These are phyloP conservation scores for Paratrimastix pyriformis DNA, from an alignment of 78 protist species.

Conservation along the genomic window DNA sequence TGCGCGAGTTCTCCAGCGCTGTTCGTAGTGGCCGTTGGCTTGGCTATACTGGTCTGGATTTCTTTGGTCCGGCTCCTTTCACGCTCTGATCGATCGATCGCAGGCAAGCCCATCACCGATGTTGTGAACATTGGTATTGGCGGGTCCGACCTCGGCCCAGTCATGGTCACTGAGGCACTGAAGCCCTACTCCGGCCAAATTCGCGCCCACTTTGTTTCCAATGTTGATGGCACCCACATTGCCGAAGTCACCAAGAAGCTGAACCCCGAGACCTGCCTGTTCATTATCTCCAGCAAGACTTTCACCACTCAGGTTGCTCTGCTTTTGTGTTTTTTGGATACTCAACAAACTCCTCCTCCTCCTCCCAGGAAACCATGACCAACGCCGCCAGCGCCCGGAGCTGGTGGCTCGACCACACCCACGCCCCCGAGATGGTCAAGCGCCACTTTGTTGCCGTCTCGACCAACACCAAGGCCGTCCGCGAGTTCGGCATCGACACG, in stretches of 20 bases:
- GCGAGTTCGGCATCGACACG: constrained; percentile 79
- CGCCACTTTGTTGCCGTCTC: constrained; percentile 91
- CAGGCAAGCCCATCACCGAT: constrained; percentile 75
- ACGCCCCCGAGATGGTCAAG: constrained; percentile 46
- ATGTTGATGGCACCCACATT: constrained; percentile 90
- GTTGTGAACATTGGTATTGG: constrained; percentile 89
- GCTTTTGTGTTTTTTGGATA: no score
- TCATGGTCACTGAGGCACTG: constrained; percentile 83
- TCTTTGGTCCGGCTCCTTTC: no score
- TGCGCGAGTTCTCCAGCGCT: constrained; percentile 35
- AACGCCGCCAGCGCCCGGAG: constrained; percentile 72
- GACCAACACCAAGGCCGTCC: constrained; percentile 66
- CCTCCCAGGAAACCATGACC: constrained; percentile 87
- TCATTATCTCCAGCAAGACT: constrained; percentile 84
- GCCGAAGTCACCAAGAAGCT: constrained; percentile 42
- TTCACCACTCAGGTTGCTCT: constrained; percentile 61
- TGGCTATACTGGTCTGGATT: constrained; percentile 78
- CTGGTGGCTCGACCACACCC: constrained; percentile 50
- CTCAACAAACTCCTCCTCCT: no score
- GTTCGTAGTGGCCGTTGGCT: constrained; percentile 73
- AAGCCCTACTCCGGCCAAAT: constrained; percentile 50
- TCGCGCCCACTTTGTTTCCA: constrained; percentile 70
- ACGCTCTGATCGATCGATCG: no score
- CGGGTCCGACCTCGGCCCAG: constrained; percentile 90
- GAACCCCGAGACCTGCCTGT: constrained; percentile 72